A percentile compares a stretch with the other conserved stretches of the same genome.
phyloP scores from a whole-genome alignment of 257 asterid species.

The Solanum appendiculatum region DNA sequence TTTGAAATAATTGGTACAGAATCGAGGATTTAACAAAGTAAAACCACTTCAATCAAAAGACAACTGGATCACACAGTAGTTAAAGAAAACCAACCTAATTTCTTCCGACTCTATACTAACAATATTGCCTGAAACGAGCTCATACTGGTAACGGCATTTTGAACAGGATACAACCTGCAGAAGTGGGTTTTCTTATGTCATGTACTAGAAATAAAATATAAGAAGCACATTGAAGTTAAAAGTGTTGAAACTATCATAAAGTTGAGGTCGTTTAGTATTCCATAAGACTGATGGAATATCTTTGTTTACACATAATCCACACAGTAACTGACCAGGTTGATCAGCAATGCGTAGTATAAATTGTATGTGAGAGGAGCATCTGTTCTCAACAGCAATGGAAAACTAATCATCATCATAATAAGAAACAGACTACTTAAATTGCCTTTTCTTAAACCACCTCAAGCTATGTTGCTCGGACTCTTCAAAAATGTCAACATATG shows the following conservation, averaged over 20 bases:
- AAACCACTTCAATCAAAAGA: neutral
- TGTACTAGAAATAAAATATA: neutral
- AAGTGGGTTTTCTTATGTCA: neutral
- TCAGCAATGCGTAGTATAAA: neutral
- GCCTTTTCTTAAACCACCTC: neutral
- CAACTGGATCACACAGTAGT: neutral
- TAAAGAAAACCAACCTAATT: slow-evolving; percentile 44
- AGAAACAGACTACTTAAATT: neutral
- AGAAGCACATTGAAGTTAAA: neutral
- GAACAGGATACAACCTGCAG: slow-evolving; percentile 84
- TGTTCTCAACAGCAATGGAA: neutral
- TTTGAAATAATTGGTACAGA: neutral
- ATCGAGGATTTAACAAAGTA: neutral
- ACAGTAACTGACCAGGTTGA: neutral
- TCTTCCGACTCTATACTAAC: slow-evolving; percentile 78
- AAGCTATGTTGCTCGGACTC: neutral
- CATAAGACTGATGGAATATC: neutral
- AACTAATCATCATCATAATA: neutral
- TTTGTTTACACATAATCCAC: neutral
- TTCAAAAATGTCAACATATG: neutral
- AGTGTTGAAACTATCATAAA: neutral
- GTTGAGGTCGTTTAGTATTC: neutral
- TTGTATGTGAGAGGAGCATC: neutral
- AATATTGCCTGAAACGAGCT: slow-evolving; percentile 79
- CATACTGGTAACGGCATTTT: slow-evolving; percentile 86